phyloP scores from a whole-genome alignment of 2,329 filamentous ascomycete genomes.

The Aspergillus eucalypticola region DNA sequence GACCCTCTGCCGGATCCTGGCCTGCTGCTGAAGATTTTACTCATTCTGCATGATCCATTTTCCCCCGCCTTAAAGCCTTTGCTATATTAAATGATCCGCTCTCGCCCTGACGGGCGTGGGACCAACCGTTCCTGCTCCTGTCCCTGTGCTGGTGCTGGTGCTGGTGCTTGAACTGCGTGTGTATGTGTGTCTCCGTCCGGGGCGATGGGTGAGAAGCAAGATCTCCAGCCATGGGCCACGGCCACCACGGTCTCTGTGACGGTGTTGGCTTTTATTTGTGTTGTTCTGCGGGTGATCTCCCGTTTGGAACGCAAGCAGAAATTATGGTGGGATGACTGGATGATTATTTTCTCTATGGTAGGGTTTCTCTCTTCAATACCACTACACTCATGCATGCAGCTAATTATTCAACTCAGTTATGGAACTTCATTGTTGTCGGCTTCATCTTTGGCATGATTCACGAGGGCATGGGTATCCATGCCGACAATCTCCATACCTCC shows the following conservation, averaged over 20 bases:
- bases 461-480: conserved; percentile 52
- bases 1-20: too few species aligned
- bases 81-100: background rate
- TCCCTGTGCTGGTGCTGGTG: background rate
- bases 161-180: background rate
- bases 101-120: too few species aligned
- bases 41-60: too few species aligned
- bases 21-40: too few species aligned
- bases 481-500: conserved; percentile 37
- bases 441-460: conserved; percentile 53
- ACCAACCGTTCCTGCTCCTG: background rate
- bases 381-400: background rate
- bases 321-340: conserved; percentile 56
- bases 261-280: conserved; percentile 41
- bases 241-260: conserved; percentile 47
- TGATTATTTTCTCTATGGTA: conserved; percentile 54
- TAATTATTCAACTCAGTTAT: conserved; percentile 16
- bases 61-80: background rate
- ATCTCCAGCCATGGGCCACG: conserved; percentile 48
- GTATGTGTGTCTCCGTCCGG: background rate
- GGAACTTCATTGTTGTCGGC: conserved; percentile 42
- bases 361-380: conserved; percentile 6
- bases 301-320: conserved; percentile 46
- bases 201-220: conserved; percentile 17
- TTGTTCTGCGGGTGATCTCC: conserved; percentile 45